Evolutionary conservation across 139 green algal species (phyloP).

Genomic region (Chlamydomonas sp.): DNA sequence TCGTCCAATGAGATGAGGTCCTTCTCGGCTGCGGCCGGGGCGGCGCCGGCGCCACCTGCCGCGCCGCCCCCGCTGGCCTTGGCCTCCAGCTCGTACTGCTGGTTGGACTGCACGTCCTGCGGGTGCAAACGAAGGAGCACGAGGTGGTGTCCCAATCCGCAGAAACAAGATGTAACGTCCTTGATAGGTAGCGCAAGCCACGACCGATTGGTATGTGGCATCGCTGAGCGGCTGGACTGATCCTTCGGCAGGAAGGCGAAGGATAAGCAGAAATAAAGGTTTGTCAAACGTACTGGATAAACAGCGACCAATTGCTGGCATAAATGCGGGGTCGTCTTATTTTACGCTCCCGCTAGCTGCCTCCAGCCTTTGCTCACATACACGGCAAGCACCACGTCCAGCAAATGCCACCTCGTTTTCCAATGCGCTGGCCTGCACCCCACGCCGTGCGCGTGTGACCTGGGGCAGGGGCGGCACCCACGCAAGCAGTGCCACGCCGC

Average conservation of each 20-base stretch:
- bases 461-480: neutral
- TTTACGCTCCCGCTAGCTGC: too few relatives aligned
- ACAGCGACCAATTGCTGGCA: too few relatives aligned
- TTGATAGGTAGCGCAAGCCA: too few relatives aligned
- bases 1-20: constrained; percentile 38
- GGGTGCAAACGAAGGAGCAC: neutral
- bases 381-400: neutral
- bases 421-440: neutral
- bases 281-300: too few relatives aligned
- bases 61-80: neutral
- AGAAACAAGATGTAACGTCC: neutral
- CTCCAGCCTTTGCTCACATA: neutral
- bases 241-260: too few relatives aligned
- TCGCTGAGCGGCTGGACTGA: too few relatives aligned
- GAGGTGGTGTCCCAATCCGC: neutral
- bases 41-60: neutral
- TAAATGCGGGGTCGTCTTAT: too few relatives aligned
- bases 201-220: too few relatives aligned
- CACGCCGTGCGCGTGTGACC: neutral
- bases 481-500: too few relatives aligned
- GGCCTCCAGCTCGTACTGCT: constrained; percentile 20
- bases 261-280: too few relatives aligned
- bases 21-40: neutral
- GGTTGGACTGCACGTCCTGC: constrained; percentile 30
- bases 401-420: neutral